Percentiles rank a stretch among this genome's conserved stretches.
Evolutionary conservation across 257 asterid genomes (phyloP).

Genomic region (Solanum rostratum): DNA sequence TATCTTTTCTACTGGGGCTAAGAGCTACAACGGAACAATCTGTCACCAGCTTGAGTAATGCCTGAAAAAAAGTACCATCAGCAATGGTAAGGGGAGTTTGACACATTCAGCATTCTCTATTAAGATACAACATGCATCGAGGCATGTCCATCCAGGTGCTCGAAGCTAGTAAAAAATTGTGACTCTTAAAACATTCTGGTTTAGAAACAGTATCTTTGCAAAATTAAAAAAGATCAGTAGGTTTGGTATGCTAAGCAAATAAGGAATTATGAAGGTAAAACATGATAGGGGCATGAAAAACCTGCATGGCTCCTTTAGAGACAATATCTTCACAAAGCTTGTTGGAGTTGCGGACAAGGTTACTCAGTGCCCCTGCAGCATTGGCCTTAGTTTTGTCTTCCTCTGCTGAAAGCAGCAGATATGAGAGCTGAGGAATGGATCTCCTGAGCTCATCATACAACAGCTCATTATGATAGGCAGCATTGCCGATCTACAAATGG

Average conservation of each 20-base stretch:
- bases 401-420: conserved; percentile 63
- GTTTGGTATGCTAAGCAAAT: not conserved
- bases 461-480: conserved; percentile 89
- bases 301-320: conserved; percentile 96
- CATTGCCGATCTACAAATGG: conserved; percentile 79
- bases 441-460: conserved; percentile 78
- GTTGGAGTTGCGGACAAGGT: conserved; percentile 89
- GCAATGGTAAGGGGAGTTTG: not conserved
- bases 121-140: not conserved
- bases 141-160: not conserved
- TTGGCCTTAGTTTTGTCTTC: conserved; percentile 98
- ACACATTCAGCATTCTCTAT: not conserved
- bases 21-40: conserved; percentile 67
- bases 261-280: not conserved
- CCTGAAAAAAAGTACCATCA: conserved; percentile 35
- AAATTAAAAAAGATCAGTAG: not conserved
- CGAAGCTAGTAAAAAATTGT: not conserved
- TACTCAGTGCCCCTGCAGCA: conserved; percentile 98
- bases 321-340: conserved; percentile 90
- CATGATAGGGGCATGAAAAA: conserved; percentile 3
- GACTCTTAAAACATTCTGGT: not conserved
- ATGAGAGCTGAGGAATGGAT: conserved; percentile 81
- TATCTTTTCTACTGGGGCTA: conserved; percentile 57
- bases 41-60: conserved; percentile 74
- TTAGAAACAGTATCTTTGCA: not conserved